Conservation (phyloP, 768 basidiomycete genomes). For the Suillus plorans region DNA sequence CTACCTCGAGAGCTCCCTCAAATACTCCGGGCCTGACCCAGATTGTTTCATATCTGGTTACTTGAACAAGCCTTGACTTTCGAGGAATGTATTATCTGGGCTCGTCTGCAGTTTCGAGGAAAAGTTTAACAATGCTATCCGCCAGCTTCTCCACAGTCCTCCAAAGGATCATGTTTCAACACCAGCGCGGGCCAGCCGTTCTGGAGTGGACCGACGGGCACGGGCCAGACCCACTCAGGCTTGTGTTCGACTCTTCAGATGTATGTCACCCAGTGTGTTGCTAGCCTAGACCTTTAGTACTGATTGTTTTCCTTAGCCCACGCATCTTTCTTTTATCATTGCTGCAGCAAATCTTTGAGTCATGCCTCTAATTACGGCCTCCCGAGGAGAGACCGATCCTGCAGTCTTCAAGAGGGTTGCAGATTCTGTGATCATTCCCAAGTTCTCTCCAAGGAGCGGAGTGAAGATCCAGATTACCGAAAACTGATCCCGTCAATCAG, state of each 20-base stretch:
- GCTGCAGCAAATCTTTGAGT: conserved; percentile 80
- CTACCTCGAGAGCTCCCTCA: conserved; percentile 87
- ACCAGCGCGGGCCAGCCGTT: conserved; percentile 96
- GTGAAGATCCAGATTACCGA: conserved; percentile 92
- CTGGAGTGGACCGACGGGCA: conserved; percentile 98
- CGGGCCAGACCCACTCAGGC: conserved; percentile 60
- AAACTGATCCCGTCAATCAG: conserved; percentile 83
- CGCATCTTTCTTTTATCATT: conserved; percentile 86
- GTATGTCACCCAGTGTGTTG: conserved; percentile 45
- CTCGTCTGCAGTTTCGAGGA: conserved; percentile 92
- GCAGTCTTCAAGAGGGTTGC: conserved; percentile 80
- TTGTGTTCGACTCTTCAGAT: conserved; percentile 83
- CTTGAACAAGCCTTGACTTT: conserved; percentile 90
- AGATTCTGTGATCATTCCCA: conserved; percentile 80
- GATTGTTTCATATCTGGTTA: conserved; percentile 86
- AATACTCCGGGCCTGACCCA: conserved; percentile 88
- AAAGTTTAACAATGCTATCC: conserved; percentile 90
- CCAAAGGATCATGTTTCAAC: conserved; percentile 81
- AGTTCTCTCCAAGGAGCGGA: conserved; percentile 91
- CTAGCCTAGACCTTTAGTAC: background rate
- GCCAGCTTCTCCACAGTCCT: conserved; percentile 88
- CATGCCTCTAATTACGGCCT: conserved; percentile 99
- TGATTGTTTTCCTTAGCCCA: conserved; percentile 49
- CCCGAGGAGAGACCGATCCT: conserved; percentile 81
- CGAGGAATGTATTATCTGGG: conserved; percentile 98